A percentile compares a stretch with the other conserved stretches of the same genome.
Conservation (phyloP, 768 basidiomycete species). For the Tulasnella sp. region DNA sequence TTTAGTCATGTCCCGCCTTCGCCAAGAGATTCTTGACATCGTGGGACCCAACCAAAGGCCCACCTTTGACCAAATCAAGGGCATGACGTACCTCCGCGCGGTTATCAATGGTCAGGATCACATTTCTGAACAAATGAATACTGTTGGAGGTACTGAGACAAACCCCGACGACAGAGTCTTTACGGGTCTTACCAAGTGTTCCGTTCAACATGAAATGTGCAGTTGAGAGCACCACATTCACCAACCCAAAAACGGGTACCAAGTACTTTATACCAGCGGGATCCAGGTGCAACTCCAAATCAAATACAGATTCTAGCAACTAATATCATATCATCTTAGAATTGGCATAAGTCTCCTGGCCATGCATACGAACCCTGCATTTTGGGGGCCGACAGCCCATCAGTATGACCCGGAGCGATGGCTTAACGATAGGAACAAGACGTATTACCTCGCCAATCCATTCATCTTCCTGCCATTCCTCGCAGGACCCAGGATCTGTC, state of each 20-base stretch:
- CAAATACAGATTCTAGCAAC: too few relatives aligned
- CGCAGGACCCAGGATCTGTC: conserved; percentile 46
- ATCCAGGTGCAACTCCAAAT: conserved; percentile 11
- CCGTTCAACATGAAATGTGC: conserved; percentile 18
- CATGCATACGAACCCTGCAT: conserved; percentile 23
- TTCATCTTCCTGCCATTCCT: conserved; percentile 67
- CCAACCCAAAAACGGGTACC: conserved; percentile 13
- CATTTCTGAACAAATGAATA: too few relatives aligned
- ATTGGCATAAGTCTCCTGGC: background rate
- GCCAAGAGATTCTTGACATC: conserved; percentile 38
- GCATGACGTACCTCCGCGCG: conserved; percentile 56
- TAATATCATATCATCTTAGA: background rate
- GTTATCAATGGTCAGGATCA: conserved; percentile 43
- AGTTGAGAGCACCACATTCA: background rate
- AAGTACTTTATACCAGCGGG: conserved; percentile 14
- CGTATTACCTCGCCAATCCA: conserved; percentile 27
- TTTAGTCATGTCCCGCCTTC: conserved; percentile 35
- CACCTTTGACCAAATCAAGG: conserved; percentile 43
- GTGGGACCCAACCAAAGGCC: conserved; percentile 38
- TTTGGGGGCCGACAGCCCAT: conserved; percentile 70
- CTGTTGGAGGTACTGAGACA: conserved; percentile 26
- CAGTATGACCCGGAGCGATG: conserved; percentile 72
- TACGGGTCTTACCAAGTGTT: conserved; percentile 44
- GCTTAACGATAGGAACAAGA: conserved; percentile 38
- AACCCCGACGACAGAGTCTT: conserved; percentile 32